Conservation (phyloP, 2,329 filamentous ascomycete genomes). For the Dactylellina haptotyla region DNA sequence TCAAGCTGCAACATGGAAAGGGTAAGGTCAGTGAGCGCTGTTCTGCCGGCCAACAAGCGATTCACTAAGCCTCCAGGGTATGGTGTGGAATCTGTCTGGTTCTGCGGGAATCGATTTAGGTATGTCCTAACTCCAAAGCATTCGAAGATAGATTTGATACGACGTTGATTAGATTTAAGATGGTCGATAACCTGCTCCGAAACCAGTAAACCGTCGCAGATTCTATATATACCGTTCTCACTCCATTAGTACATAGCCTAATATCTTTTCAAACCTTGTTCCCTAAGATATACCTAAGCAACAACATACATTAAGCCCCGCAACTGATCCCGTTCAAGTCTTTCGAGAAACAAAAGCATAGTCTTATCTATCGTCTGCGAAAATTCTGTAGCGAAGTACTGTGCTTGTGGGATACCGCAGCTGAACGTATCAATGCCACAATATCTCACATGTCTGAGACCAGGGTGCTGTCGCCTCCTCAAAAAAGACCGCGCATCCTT, state of each 20-base stretch:
- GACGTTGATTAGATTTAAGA: not conserved
- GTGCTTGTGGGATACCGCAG: not conserved
- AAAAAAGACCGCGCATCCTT: not conserved
- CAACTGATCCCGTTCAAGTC: not conserved
- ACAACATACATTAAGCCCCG: slow-evolving; percentile 11
- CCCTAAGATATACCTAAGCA: not conserved
- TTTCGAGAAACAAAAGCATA: not conserved
- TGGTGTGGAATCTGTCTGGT: not conserved
- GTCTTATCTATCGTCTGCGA: not conserved
- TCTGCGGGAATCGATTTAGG: not conserved
- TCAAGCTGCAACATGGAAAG: not conserved
- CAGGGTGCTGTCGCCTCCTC: not conserved
- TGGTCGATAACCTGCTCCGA: not conserved
- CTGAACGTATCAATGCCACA: slow-evolving; percentile 3
- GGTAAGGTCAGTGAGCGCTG: not conserved
- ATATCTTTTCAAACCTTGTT: not conserved
- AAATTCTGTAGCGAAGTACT: not conserved
- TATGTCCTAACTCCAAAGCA: not conserved
- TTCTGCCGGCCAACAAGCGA: not conserved
- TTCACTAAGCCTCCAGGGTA: not conserved
- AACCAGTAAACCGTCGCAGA: not conserved
- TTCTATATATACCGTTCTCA: too few relatives aligned
- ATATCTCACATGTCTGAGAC: not conserved
- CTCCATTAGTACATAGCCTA: too few relatives aligned
- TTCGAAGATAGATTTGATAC: slow-evolving; percentile 9